phyloP scores from a whole-genome alignment of 495 filamentous ascomycete genomes.

The Penicillium herquei region DNA sequence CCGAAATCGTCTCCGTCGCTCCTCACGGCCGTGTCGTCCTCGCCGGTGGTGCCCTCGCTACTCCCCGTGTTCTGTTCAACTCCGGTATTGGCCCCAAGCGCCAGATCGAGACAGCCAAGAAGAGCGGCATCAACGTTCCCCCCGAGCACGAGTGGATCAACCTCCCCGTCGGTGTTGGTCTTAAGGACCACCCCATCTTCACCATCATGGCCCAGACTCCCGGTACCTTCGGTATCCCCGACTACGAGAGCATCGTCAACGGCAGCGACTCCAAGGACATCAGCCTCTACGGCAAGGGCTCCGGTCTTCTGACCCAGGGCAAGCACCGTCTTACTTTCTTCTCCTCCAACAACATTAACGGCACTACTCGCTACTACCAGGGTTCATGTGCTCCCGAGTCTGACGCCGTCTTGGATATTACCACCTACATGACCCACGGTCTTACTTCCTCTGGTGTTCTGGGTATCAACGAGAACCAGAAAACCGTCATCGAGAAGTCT shows the following conservation, averaged over 20 bases:
- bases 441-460: conserved; percentile 54
- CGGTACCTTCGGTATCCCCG: conserved; percentile 58
- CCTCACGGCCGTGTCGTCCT: conserved; percentile 63
- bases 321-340: conserved; percentile 57
- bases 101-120: conserved; percentile 56
- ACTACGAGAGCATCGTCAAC: conserved; percentile 62
- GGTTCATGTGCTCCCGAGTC: conserved; percentile 27
- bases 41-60: conserved; percentile 69
- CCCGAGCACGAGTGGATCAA: conserved; percentile 65
- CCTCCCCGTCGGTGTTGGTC: conserved; percentile 70
- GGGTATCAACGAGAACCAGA: conserved; percentile 54
- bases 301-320: conserved; percentile 63
- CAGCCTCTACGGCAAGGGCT: conserved; percentile 47
- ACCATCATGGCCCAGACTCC: conserved; percentile 61
- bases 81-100: conserved; percentile 65
- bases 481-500: conserved; percentile 57
- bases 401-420: conserved; percentile 29
- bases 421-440: conserved; percentile 44
- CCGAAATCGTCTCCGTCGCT: conserved; percentile 61
- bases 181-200: conserved; percentile 74
- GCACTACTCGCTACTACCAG: conserved; percentile 32
- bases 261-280: conserved; percentile 46
- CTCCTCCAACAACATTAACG: conserved; percentile 24
- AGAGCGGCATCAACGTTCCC: conserved; percentile 49
- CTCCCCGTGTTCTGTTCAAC: conserved; percentile 68